phyloP scores from a whole-genome alignment of 306 rosid species.

The Vigna radiata region DNA sequence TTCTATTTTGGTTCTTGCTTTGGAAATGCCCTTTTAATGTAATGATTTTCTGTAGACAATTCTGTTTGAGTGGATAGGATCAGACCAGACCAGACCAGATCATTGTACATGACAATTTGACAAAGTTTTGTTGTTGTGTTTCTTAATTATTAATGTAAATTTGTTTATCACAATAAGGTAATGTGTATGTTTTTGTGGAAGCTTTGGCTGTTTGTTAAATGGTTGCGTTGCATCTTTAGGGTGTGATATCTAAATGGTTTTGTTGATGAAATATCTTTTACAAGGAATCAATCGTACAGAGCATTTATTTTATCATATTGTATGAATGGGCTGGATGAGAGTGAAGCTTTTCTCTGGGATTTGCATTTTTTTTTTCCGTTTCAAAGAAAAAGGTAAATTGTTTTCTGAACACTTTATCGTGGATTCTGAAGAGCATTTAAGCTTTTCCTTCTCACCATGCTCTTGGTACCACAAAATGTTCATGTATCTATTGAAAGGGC shows the following conservation, averaged over 20 bases:
- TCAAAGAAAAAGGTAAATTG: background rate
- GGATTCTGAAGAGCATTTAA: constrained; percentile 4
- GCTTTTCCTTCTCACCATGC: background rate
- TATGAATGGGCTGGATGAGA: background rate
- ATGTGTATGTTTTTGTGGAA: constrained; percentile 12
- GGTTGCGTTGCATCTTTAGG: background rate
- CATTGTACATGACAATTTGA: background rate
- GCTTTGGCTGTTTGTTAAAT: background rate
- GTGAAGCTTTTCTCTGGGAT: background rate
- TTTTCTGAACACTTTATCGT: background rate
- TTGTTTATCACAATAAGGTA: background rate
- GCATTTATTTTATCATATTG: background rate
- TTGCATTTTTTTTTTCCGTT: background rate
- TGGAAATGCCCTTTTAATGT: background rate
- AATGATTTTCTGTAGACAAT: background rate
- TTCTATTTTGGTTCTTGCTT: background rate
- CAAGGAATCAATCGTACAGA: constrained; percentile 14
- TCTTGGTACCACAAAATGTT: constrained; percentile 11
- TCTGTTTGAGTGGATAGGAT: background rate
- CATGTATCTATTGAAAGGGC: background rate
- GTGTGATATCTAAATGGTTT: constrained; percentile 17
- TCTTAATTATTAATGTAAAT: background rate
- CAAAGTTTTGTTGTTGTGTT: background rate
- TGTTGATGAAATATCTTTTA: constrained; percentile 29
- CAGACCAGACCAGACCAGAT: too few relatives aligned